Base-by-base conservation (phyloP, 1,139 yeast genomes). In the Hanseniaspora sp. region DNA sequence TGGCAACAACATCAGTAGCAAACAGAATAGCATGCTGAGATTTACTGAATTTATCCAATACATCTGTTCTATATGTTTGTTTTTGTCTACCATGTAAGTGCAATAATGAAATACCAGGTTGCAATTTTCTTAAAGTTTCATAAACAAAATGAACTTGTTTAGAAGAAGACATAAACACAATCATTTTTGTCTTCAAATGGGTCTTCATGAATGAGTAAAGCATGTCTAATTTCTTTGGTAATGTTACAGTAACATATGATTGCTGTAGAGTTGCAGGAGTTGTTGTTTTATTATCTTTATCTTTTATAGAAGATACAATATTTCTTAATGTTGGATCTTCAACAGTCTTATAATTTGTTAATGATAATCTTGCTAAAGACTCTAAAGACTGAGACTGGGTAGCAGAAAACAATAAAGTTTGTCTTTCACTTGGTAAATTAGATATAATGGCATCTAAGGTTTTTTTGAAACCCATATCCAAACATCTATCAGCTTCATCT, bases 1-100 rank as follows among this genome's bases (percentile, higher is more conserved):
- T 76, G 0, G 99, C 97, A 33, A 90, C 97, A 55, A 92, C 86
- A 71, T 92, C 99, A 0, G 99, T 92, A 2, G 97, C 95, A 67
- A 92, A 84, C 48, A 92, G 71, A 71, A 96, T 90, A 13, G 87
- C 92, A 58, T 86, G 80, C 61, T 85, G 88, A 1, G 96, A 86
- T 56, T 83, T 80, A 13, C 94, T 79, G 66, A 90, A 92, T 67
- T 88, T 86, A 58, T 77, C 77, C 1, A 95, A 82, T 11, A 95
- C 86, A 64, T 94, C 98, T 57, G 90, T 76, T 64, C 99, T 77
- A 0, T 96, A 86, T 9, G 88, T 82, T 67, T 92, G 98, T 67
- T 92, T 92, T 68, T 92, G 96, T 63, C 96, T 82, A 5, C 99
- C 99, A 64, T 90, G 95, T 51, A 92, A 71, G 68, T 92, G 94